These are phyloP conservation scores for Phytophthora kernoviae DNA, from an alignment of 352 stramenopile species.

Conservation along the genomic window DNA sequence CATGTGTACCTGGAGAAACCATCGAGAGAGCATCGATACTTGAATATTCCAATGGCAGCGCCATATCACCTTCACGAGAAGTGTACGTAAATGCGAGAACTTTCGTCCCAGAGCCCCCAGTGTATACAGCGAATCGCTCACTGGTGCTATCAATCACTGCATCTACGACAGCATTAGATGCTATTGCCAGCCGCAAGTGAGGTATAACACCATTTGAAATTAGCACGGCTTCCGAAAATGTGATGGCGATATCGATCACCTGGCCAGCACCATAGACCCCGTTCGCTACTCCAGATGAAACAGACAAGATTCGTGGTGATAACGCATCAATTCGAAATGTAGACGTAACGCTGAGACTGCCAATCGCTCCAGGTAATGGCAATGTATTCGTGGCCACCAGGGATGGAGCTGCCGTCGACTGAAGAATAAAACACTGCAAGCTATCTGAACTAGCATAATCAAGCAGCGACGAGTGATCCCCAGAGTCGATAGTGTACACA, in stretches of 20 bases:
- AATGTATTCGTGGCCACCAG: constrained; percentile 47
- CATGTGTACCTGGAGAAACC: constrained; percentile 2
- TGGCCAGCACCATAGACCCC: constrained; percentile 68
- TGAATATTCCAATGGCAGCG: constrained; percentile 61
- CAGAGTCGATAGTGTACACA: constrained; percentile 47
- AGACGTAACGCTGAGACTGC: constrained; percentile 47
- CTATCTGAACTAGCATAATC: constrained; percentile 53
- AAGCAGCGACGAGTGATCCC: constrained; percentile 52
- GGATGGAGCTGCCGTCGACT: constrained; percentile 50
- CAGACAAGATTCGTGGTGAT: constrained; percentile 48
- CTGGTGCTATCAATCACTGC: not conserved
- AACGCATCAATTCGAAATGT: constrained; percentile 47
- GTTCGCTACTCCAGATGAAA: constrained; percentile 50
- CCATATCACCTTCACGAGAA: constrained; percentile 50
- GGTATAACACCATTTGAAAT: constrained; percentile 24
- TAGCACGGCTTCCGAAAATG: constrained; percentile 60
- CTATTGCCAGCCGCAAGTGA: constrained; percentile 51
- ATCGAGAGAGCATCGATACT: constrained; percentile 57
- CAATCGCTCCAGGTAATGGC: constrained; percentile 41
- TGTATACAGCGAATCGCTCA: constrained; percentile 39
- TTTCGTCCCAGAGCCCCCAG: constrained; percentile 39
- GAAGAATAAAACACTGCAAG: constrained; percentile 52
- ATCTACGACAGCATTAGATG: constrained; percentile 26
- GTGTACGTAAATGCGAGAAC: constrained; percentile 49
- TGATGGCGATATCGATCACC: constrained; percentile 49